Evolutionary conservation across 1,284 basidiomycete species (phyloP), one percentile per base, ranked within the genome.

Genomic region (Ustilago nuda): DNA sequence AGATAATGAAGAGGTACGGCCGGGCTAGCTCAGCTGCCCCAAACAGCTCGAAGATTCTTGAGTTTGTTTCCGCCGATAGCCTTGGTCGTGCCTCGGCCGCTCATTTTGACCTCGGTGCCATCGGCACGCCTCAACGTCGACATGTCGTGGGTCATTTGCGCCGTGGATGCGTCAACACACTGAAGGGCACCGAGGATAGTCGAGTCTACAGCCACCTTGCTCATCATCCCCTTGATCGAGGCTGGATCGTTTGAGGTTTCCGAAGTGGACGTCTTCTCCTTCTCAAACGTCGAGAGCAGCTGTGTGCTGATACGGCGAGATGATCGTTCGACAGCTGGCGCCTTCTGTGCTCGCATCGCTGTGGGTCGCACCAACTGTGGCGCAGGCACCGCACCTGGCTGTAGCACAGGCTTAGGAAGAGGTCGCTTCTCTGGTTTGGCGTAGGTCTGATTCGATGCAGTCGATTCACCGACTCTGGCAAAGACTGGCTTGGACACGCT

Each of bases 31-130:
- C 56, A 77, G 57, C 66, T 79, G 39, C 79, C 81, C 78, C 79
- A 82, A 4, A 82, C 66, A 17, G 76, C 77, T 41, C 79, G 57
- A 17, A 82, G 63, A 15, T 75, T 78, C 37, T 74, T 76, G 15
- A 81, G 36, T 63, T 76, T 80, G 39, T 56, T 68, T 58, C 74
- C 61, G 15, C 79, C 79, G 15, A 81, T 81, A 13, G 79, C 73
- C 55, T 79, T 79, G n/a, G 79, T 81, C 12, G 79, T 81, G n/a
- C 79, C 79, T n/a, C 79, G 43, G 7, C 79, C 74, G 51, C 69
- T 69, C 61, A 81, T 72, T 64, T 76, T 78, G 61, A 69, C 39
- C 62, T 71, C 61, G 8, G 51, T 45, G 15, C 69, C 74, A 43
- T 72, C 71, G 6, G 55, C 57, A 41, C 60, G 56, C 50, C 63